phyloP scores from a whole-genome alignment of 1,284 basidiomycete genomes.

The Boletus subluridellus region DNA sequence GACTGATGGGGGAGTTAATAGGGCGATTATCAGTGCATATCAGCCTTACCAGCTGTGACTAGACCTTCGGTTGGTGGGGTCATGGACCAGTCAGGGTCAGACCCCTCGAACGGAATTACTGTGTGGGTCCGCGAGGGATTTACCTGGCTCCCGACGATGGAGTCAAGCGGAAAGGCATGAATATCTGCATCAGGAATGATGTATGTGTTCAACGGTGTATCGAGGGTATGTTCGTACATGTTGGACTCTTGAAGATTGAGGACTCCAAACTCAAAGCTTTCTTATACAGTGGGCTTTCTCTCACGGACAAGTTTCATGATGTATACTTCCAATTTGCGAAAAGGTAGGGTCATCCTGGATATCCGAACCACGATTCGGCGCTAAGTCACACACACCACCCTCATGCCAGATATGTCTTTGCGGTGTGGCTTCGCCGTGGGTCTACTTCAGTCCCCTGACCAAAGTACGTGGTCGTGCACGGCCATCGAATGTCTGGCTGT shows the following conservation, averaged over 20 bases:
- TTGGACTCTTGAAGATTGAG: not conserved
- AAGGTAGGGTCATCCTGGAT: too few species aligned
- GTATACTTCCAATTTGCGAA: too few species aligned
- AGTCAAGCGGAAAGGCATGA: not conserved
- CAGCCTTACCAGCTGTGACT: not conserved
- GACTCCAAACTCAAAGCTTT: not conserved
- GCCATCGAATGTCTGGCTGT: too few species aligned
- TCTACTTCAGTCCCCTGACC: too few species aligned
- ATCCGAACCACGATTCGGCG: too few species aligned
- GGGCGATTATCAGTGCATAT: not conserved
- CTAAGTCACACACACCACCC: too few species aligned
- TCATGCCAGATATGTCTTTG: too few species aligned
- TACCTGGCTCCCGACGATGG: not conserved
- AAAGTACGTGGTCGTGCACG: too few species aligned
- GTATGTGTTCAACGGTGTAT: too few species aligned
- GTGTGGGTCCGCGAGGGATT: not conserved
- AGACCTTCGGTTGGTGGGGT: not conserved
- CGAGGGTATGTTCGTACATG: not conserved
- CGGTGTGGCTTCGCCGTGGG: too few species aligned
- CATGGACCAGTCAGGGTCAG: too few species aligned
- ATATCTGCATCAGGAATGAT: not conserved
- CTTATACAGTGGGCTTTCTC: not conserved
- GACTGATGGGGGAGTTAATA: constrained; percentile 1
- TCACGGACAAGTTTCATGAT: not conserved
- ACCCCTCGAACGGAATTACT: too few species aligned